Evolutionary conservation across 768 basidiomycete genomes (phyloP), one percentile per base, ranked within the genome.

Genomic region (Jaapia argillacea): DNA sequence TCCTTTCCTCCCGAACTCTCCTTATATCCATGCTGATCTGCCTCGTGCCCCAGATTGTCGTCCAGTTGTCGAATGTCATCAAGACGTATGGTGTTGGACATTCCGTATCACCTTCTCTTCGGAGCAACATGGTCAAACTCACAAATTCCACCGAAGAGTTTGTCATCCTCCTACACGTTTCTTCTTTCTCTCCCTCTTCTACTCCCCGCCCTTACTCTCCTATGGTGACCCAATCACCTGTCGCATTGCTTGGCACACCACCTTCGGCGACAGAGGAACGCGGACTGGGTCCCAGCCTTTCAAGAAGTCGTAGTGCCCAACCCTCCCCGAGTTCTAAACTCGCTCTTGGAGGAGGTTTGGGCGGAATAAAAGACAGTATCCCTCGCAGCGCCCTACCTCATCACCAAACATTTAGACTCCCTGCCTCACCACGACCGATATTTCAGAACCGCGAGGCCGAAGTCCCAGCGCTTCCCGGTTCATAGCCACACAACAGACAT

Each of bases 71-170:
- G 10, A 84, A 75, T 52, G 65, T 77, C 3, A 71, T 91, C 52
- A 90, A 85, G 63, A 64, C 69, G 10, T 67, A 78, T 48, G 77
- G 77, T 41, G 67, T 68, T 20, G 63, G 66, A 14, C 68, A 74
- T 46, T 68, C 74, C n/a, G 74, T 80, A 40, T 73, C 77, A 13
- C 62, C 76, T 3, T 60, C 69, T 25, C 67, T 93, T 35, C 76
- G 85, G 46, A 72, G 67, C 43, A 78, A 80, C 54, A 79, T 90
- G 67, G 75, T 81, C 31, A 74, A 75, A 49, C 70, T 96, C 45
- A 86, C 83, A 18, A 84, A 86, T 52, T 75, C 81, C 10, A 89
- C 90, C 7, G 81, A 93, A 60, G 88, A 88, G 58, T 85, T 91
- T 53, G 81, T 86, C 40, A 86, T 89, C 50, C 68, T 94, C 39